Conservation (phyloP, 768 basidiomycete species). For the Myochromella boudieri region DNA sequence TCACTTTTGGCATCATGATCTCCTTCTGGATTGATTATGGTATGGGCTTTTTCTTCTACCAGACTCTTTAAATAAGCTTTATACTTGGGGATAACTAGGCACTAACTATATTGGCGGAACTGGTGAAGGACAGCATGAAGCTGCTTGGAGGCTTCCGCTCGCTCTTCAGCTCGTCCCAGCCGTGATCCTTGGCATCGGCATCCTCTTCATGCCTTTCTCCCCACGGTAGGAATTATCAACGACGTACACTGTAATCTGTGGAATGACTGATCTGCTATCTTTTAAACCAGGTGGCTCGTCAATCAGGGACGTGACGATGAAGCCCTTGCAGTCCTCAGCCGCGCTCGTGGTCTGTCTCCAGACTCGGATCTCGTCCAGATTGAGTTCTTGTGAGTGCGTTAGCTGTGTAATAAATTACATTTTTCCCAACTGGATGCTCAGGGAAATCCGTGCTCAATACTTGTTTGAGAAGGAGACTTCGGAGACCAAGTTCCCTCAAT, state of each 20-base stretch:
- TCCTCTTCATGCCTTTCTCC: conserved; percentile 78
- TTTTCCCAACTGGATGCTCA: conserved; percentile 18
- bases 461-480: conserved; percentile 70
- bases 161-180: conserved; percentile 77
- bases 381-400: conserved; percentile 60
- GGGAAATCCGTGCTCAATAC: conserved; percentile 74
- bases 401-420: background rate
- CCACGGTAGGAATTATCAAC: conserved; percentile 47
- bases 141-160: conserved; percentile 77
- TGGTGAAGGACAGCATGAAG: conserved; percentile 52
- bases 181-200: conserved; percentile 65
- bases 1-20: conserved; percentile 78
- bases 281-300: conserved; percentile 61
- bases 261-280: background rate
- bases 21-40: conserved; percentile 56
- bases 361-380: conserved; percentile 69
- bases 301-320: conserved; percentile 77
- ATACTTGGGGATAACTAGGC: conserved; percentile 47
- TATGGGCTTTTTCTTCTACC: conserved; percentile 13
- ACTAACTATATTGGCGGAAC: conserved; percentile 76
- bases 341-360: conserved; percentile 52
- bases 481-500: conserved; percentile 55
- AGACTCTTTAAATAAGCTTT: conserved; percentile 7
- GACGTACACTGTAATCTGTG: background rate
- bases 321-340: conserved; percentile 61